phyloP scores from a whole-genome alignment of 2,329 filamentous ascomycete species.

The Xylaria sp. region DNA sequence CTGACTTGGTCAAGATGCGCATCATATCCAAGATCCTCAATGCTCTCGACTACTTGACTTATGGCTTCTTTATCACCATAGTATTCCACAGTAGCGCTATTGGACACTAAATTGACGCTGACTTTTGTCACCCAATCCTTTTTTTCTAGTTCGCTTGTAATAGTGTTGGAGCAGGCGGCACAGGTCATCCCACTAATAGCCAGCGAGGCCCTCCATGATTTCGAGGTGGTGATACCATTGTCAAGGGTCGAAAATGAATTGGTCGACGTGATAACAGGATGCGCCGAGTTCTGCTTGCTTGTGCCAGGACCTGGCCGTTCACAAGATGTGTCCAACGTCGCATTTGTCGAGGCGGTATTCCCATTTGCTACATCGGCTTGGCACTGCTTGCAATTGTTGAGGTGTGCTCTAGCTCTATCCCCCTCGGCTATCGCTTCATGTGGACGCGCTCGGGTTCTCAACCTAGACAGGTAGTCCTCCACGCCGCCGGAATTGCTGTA shows the following conservation, averaged over 20 bases:
- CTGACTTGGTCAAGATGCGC: constrained; percentile 66
- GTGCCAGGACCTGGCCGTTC: constrained; percentile 41
- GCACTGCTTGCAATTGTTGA: constrained; percentile 59
- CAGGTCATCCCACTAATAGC: constrained; percentile 80
- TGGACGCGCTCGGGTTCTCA: constrained; percentile 23
- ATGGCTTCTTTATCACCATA: constrained; percentile 57
- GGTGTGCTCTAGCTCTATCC: constrained; percentile 51
- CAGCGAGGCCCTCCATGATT: constrained; percentile 50
- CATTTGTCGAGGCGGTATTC: constrained; percentile 2
- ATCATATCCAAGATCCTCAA: constrained; percentile 74
- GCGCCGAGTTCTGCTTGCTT: constrained; percentile 56
- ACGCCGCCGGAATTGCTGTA: constrained; percentile 35
- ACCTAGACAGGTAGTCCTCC: constrained; percentile 39
- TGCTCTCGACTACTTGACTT: constrained; percentile 62
- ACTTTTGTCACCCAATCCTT: constrained; percentile 68
- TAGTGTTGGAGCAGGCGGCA: constrained; percentile 72
- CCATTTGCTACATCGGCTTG: constrained; percentile 43
- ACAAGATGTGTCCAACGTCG: constrained; percentile 26
- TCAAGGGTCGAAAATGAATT: constrained; percentile 33
- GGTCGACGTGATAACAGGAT: constrained; percentile 51
- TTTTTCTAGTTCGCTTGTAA: constrained; percentile 69
- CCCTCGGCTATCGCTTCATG: constrained; percentile 34
- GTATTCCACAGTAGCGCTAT: constrained; percentile 73
- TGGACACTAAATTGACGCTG: constrained; percentile 72
- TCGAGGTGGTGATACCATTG: constrained; percentile 11